A percentile compares a stretch with the other conserved stretches of the same genome.
Evolutionary conservation across 208 protist species (phyloP).

Genomic region (Kentomonas sorsogonicus): DNA sequence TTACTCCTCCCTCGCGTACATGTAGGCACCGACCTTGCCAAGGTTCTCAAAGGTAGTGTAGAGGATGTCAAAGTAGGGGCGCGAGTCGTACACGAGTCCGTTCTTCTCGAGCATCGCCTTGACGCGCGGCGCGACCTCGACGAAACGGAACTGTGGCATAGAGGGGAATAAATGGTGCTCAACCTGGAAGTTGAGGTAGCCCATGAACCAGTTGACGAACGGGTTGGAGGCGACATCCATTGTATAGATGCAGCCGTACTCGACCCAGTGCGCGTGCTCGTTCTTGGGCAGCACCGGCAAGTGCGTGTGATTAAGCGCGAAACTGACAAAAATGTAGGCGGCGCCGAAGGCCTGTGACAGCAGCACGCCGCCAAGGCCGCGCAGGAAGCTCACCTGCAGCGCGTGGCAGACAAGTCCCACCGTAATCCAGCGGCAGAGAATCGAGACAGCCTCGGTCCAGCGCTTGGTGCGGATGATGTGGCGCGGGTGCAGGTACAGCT

Average conservation of each 20-base stretch:
- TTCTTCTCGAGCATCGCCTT: constrained; percentile 52
- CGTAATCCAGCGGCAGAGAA: constrained; percentile 38
- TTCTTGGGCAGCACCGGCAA: constrained; percentile 39
- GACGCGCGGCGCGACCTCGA: constrained; percentile 41
- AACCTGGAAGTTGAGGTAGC: constrained; percentile 81
- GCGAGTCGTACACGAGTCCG: constrained; percentile 47
- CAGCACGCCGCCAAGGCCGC: constrained; percentile 37
- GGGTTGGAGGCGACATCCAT: constrained; percentile 51
- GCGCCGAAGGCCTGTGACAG: constrained; percentile 52
- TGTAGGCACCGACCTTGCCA: constrained; percentile 36
- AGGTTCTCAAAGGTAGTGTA: constrained; percentile 55
- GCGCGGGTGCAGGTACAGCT: constrained; percentile 67
- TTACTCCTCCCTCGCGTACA: constrained; percentile 20
- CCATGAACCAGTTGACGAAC: constrained; percentile 72
- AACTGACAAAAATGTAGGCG: constrained; percentile 76
- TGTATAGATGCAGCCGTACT: constrained; percentile 64
- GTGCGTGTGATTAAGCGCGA: constrained; percentile 76
- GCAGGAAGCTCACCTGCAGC: constrained; percentile 33
- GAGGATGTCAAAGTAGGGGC: constrained; percentile 38
- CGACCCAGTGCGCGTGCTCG: constrained; percentile 60
- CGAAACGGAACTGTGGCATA: constrained; percentile 79
- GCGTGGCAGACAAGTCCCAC: constrained; percentile 31
- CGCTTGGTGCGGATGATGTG: constrained; percentile 54
- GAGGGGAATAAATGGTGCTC: constrained; percentile 85
- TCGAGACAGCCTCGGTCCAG: constrained; percentile 43